These are phyloP conservation scores for Botryosphaeria dothidea DNA, from an alignment of 2,329 filamentous ascomycete species.

Conservation along the genomic window DNA sequence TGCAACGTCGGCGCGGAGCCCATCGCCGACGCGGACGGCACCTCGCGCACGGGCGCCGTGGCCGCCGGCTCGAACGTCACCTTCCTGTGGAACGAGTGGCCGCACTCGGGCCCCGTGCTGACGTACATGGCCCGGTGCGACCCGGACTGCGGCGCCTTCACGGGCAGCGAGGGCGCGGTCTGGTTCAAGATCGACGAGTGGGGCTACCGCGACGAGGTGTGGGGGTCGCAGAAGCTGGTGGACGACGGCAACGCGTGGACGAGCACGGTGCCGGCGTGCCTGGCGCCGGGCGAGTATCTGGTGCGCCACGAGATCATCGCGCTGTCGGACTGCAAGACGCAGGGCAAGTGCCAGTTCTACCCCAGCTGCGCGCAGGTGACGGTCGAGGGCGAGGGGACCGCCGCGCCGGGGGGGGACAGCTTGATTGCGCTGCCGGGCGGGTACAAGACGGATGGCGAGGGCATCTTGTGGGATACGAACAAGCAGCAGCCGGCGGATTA, in stretches of 20 bases:
- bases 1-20: background rate
- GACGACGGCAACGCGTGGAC: conserved; percentile 21
- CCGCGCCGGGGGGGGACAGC: background rate
- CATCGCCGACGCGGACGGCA: conserved; percentile 23
- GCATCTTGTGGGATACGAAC: background rate
- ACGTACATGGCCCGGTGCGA: conserved; percentile 40
- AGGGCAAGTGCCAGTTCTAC: conserved; percentile 43
- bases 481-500: conserved; percentile 1
- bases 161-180: conserved; percentile 36
- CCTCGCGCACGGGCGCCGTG: conserved; percentile 27
- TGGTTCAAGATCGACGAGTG: conserved; percentile 44
- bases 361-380: conserved; percentile 43
- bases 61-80: conserved; percentile 36
- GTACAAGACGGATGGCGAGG: background rate
- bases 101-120: conserved; percentile 39
- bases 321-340: conserved; percentile 45
- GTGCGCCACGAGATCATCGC: conserved; percentile 41
- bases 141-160: conserved; percentile 26
- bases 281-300: conserved; percentile 41
- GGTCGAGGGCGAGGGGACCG: conserved; percentile 21
- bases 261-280: conserved; percentile 26
- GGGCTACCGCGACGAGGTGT: conserved; percentile 29
- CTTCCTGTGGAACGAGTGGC: conserved; percentile 39
- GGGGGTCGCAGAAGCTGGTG: conserved; percentile 30
- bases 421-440: background rate